Conservation (phyloP, 768 basidiomycete genomes). For the Russula vinacea region DNA sequence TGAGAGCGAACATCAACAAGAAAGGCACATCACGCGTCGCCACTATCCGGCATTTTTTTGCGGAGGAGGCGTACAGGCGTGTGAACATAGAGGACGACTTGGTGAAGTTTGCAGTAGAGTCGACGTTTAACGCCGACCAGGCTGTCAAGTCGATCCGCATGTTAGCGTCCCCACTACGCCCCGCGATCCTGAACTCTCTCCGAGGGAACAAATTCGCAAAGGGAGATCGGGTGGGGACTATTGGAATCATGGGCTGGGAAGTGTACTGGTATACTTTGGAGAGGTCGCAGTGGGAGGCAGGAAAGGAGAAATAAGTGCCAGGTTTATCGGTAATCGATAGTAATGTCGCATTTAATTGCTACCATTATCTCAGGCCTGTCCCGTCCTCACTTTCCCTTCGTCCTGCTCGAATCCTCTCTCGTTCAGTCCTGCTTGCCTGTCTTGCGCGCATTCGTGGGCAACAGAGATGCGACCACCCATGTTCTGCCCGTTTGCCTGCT, state of each 20-base stretch:
- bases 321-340: not conserved
- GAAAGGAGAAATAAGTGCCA: not conserved
- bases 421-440: conserved; percentile 58
- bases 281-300: conserved; percentile 45
- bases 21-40: conserved; percentile 50
- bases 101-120: conserved; percentile 53
- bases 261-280: conserved; percentile 44
- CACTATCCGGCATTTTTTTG: conserved; percentile 69
- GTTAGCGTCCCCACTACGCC: conserved; percentile 48
- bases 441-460: conserved; percentile 40
- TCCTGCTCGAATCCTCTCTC: conserved; percentile 58
- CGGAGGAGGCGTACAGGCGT: conserved; percentile 60
- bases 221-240: conserved; percentile 42
- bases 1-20: conserved; percentile 28
- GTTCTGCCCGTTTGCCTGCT: conserved; percentile 57
- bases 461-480: conserved; percentile 30
- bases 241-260: conserved; percentile 62
- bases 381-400: conserved; percentile 42
- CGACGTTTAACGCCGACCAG: conserved; percentile 50
- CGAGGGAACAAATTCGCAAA: conserved; percentile 48
- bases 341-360: conserved; percentile 35
- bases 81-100: conserved; percentile 63
- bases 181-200: conserved; percentile 48
- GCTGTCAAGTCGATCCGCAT: conserved; percentile 48
- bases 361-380: conserved; percentile 34